Evolutionary conservation across 495 filamentous ascomycete genomes (phyloP).

Genomic region (Penicillium chermesinum): DNA sequence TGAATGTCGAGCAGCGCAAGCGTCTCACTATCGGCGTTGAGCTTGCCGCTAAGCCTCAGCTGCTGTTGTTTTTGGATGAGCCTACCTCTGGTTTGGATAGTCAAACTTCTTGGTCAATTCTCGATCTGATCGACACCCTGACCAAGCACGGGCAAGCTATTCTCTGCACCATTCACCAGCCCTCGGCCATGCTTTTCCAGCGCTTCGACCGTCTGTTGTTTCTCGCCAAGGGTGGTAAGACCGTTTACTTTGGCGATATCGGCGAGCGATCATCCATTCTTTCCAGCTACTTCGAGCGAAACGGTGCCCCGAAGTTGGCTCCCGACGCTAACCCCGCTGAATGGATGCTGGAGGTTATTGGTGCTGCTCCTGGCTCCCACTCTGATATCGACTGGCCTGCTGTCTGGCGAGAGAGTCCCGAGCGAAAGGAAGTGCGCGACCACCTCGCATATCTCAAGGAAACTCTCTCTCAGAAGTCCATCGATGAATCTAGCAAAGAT

Average conservation of each 20-base stretch:
- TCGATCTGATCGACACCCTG: slow-evolving; percentile 77
- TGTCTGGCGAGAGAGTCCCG: slow-evolving; percentile 71
- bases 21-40: slow-evolving; percentile 81
- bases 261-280: slow-evolving; percentile 71
- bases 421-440: slow-evolving; percentile 54
- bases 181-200: slow-evolving; percentile 90
- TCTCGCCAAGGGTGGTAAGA: slow-evolving; percentile 72
- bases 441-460: slow-evolving; percentile 66
- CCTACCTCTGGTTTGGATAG: slow-evolving; percentile 57
- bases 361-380: slow-evolving; percentile 76
- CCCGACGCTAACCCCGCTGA: slow-evolving; percentile 71
- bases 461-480: slow-evolving; percentile 46
- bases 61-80: slow-evolving; percentile 55
- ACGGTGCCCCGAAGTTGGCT: slow-evolving; percentile 68
- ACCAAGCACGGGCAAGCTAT: slow-evolving; percentile 87
- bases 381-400: slow-evolving; percentile 79
- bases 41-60: slow-evolving; percentile 81
- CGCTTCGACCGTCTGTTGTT: slow-evolving; percentile 88
- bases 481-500: slow-evolving; percentile 28
- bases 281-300: slow-evolving; percentile 73
- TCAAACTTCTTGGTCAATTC: slow-evolving; percentile 88
- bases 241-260: slow-evolving; percentile 89
- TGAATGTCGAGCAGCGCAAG: slow-evolving; percentile 85
- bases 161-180: slow-evolving; percentile 95
- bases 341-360: slow-evolving; percentile 94